Evolutionary conservation across 192 early-diverging fungal species (phyloP).

Genomic region (Backusella westeae): DNA sequence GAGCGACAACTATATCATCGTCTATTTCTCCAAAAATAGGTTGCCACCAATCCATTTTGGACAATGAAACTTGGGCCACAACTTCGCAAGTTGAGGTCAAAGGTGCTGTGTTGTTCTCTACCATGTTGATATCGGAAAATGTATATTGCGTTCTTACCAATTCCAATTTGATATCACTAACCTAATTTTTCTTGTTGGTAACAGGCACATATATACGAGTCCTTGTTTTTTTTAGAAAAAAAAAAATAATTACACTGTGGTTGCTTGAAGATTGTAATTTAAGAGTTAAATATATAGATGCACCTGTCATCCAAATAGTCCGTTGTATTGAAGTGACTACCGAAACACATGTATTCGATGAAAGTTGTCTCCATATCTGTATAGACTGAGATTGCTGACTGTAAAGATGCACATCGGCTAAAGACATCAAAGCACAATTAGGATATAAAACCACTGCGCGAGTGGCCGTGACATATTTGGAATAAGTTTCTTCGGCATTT

Average conservation of each 20-base stretch:
- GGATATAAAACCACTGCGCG: background rate
- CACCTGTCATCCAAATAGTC: conserved; percentile 13
- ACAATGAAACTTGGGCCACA: background rate
- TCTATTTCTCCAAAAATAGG: background rate
- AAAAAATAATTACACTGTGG: background rate
- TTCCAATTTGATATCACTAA: conserved; percentile 21
- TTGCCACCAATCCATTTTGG: conserved; percentile 23
- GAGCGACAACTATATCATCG: conserved; percentile 3
- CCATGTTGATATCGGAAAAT: background rate
- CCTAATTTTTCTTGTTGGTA: background rate
- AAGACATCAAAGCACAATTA: background rate
- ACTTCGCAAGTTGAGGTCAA: conserved; percentile 18
- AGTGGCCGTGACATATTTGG: background rate
- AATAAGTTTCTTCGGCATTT: background rate
- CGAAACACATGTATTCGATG: background rate
- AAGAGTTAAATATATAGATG: conserved; percentile 12
- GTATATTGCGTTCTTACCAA: conserved; percentile 19
- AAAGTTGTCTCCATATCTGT: background rate
- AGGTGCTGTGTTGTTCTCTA: background rate
- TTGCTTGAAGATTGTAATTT: background rate
- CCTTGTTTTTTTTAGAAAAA: background rate
- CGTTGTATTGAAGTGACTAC: background rate
- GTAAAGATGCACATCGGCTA: conserved; percentile 9
- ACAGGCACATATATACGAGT: background rate
- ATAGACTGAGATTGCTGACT: background rate